Conservation (phyloP, 192 early-diverging fungal species). For the Backusella sp. region DNA sequence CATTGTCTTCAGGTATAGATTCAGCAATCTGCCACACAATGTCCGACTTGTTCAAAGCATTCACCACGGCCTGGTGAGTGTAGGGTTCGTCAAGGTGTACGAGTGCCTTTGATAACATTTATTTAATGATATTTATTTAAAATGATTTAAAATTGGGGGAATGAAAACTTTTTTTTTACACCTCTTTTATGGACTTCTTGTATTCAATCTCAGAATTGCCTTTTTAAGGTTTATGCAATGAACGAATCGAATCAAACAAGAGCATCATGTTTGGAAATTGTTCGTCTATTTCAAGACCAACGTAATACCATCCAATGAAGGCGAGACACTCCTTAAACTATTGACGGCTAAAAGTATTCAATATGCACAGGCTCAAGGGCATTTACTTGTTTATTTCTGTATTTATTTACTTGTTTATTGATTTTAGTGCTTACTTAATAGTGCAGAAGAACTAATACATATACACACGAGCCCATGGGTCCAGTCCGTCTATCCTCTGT, state of each 20-base stretch:
- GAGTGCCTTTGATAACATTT: constrained; percentile 12
- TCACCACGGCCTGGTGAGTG: constrained; percentile 29
- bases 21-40: constrained; percentile 15
- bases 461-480: no score
- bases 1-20: constrained; percentile 8
- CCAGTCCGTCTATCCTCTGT: no score
- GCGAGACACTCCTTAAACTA: no score
- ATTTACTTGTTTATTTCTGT: no score
- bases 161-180: constrained; percentile 9
- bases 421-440: no score
- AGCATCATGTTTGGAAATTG: no score
- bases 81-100: constrained; percentile 38
- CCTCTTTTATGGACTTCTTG: neutral
- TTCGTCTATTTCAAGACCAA: neutral
- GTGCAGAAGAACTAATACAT: no score
- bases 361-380: no score
- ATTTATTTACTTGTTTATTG: no score
- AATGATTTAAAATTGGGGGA: neutral
- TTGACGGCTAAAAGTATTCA: no score
- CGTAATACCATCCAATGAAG: no score
- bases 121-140: neutral
- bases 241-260: neutral
- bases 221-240: neutral
- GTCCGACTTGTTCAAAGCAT: constrained; percentile 18
- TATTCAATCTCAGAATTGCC: neutral